Evolutionary conservation across 2,329 filamentous ascomycete species (phyloP), one percentile per base, ranked within the genome.

Genomic region (Dactylonectria estremocensis): DNA sequence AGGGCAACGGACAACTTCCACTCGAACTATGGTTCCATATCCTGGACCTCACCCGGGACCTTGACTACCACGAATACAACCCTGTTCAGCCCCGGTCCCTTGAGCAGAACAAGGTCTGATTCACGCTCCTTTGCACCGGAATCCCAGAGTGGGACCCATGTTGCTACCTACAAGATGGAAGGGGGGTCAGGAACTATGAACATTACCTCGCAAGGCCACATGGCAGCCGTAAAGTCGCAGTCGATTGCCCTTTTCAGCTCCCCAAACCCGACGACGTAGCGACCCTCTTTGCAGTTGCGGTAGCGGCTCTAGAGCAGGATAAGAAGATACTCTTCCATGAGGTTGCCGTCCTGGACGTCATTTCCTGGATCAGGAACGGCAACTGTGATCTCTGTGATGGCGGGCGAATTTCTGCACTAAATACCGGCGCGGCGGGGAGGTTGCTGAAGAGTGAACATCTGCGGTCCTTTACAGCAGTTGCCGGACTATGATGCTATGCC

Each of bases 41-140:
- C 37, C 13, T 64, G 31, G 28, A 49, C 10, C 16, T 64, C 35
- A 55, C 55, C 50, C 5, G 18, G 28, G 46, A 54, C 48, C 7
- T 20, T 16, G 31, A 40, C 7, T 37, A 18, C 10, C 54, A 59
- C 28, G 7, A 0, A 11, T 64, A 49, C 22, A 16, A 9, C 20
- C 62, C 59, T 53, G 62, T 64, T 22, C 49, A 54, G 7, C 62
- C 62, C 31, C 48, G 55, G 33, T 20, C 50, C n/a, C 6, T 63
- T 6, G 18, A 63, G 37, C 52, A 57, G 20, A 57, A n/a, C 52
- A 50, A 63, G 22, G 13, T 14, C 43, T 40, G 45, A 50, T 56
- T 43, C 24, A 63, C 60, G 4, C 28, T 63, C 3, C 4, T 57
- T 22, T 63, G 60, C 43, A 52, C 60, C 14, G 18, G 1, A 20